Evolutionary conservation across 306 rosid genomes (phyloP), one percentile per base, ranked within the genome.

Genomic region (Parietaria judaica): DNA sequence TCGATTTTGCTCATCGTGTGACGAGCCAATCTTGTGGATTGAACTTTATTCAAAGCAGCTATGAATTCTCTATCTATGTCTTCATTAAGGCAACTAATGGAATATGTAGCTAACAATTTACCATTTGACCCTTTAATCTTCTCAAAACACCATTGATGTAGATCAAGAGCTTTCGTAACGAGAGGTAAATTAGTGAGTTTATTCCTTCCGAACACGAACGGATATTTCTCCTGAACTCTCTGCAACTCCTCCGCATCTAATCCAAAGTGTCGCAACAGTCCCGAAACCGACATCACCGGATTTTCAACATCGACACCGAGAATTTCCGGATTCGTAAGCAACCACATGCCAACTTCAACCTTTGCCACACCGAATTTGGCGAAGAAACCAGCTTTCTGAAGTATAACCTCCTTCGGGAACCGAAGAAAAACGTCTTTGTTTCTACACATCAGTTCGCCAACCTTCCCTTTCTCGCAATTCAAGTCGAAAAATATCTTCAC

Each of bases 121-220:
- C 41, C 60, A 78, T 77, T 74, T 17, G 82, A 87, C 58, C 66
- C 76, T 62, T 75, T 80, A 34, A 86, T 60, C 75, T 72, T 83
- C 55, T 70, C 35, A 34, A 86, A 77, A 64, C 86, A 84, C 88
- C 96, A 88, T 59, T 72, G 80, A 38, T 73, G 74, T 56, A 88
- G 78, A 79, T 81, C 71, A 80, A 88, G 65, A 71, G 94, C 90
- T 65, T 71, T 85, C 84, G 81, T 75, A 39, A 77, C 65, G 71
- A 75, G 60, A 50, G 96, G 96, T 70, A 88, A 54, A 78, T 88
- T 83, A 50, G 63, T 75, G 84, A 83, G 74, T 49, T 62, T 77
- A 47, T 73, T 85, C 48, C 80, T 79, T 67, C 96, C 94, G 52
- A 85, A 61, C 14, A 46, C 83, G 71, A 77, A 77, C 48, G 79